Conservation (phyloP, 2,329 filamentous ascomycete genomes). For the Ambrosiella cleistominuta region DNA sequence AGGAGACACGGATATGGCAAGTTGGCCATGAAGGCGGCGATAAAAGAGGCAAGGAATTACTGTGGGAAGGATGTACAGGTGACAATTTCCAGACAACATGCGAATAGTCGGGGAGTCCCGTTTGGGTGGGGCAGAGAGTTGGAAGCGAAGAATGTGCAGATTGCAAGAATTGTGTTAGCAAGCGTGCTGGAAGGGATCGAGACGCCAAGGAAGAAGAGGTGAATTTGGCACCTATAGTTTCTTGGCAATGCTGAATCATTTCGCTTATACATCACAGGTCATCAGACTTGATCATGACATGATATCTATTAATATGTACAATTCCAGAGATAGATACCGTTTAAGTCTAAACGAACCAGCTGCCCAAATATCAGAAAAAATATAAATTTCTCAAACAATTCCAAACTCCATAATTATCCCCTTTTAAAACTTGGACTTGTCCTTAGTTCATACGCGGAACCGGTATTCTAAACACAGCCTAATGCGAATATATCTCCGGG, state of each 20-base stretch:
- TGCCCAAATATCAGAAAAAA: no score
- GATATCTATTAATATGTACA: not conserved
- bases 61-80: conserved; percentile 51
- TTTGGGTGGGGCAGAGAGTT: conserved; percentile 43
- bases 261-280: not conserved
- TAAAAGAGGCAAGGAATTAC: conserved; percentile 46
- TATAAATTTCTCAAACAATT: no score
- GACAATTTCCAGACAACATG: conserved; percentile 61
- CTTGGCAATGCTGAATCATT: not conserved
- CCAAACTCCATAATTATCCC: not conserved
- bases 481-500: conserved; percentile 20
- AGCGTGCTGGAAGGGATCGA: conserved; percentile 33
- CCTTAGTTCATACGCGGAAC: not conserved
- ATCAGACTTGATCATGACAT: not conserved
- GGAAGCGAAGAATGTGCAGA: conserved; percentile 41
- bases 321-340: not conserved
- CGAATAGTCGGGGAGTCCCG: conserved; percentile 49
- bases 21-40: conserved; percentile 55
- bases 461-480: conserved; percentile 13
- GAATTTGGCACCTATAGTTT: conserved; percentile 14
- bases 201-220: conserved; percentile 29
- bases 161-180: conserved; percentile 36
- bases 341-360: no score
- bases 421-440: not conserved
- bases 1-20: conserved; percentile 54